Percentiles rank a stretch among this genome's conserved stretches.
Conservation (phyloP, 1,284 basidiomycete species). For the Moesziomyces aphidis region DNA sequence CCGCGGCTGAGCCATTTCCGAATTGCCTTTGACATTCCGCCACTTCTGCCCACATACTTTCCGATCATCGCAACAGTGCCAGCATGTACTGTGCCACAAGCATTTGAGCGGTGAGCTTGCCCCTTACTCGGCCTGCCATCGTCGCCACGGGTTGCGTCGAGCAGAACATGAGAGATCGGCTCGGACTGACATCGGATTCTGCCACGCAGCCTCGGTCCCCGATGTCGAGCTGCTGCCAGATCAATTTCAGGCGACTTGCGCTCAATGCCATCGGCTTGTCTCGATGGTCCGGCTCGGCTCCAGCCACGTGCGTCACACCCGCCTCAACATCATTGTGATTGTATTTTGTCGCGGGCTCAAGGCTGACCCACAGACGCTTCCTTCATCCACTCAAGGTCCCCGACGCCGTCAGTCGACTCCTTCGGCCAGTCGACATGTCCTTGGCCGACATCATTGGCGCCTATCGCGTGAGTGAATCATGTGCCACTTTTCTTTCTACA, state of each 20-base stretch:
- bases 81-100: constrained; percentile 36
- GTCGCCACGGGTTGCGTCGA: not conserved
- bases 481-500: too few species aligned
- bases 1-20: not conserved
- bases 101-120: constrained; percentile 17
- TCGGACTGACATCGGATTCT: not conserved
- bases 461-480: constrained; percentile 6
- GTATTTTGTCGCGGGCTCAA: not conserved
- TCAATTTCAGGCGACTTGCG: constrained; percentile 13
- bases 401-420: constrained; percentile 3
- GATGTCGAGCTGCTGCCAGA: constrained; percentile 2
- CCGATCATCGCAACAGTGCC: too few species aligned
- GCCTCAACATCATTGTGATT: too few species aligned
- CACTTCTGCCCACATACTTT: not conserved
- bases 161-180: not conserved
- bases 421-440: constrained; percentile 24
- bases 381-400: constrained; percentile 5
- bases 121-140: too few species aligned
- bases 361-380: not conserved
- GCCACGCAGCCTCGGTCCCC: not conserved
- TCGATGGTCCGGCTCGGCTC: constrained; percentile 14
- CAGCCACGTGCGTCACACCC: constrained; percentile 4
- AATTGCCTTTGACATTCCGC: not conserved
- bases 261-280: constrained; percentile 3
- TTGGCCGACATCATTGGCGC: constrained; percentile 5